Evolutionary conservation across 2,329 filamentous ascomycete species (phyloP).

Genomic region (Dactylella cylindrospora): DNA sequence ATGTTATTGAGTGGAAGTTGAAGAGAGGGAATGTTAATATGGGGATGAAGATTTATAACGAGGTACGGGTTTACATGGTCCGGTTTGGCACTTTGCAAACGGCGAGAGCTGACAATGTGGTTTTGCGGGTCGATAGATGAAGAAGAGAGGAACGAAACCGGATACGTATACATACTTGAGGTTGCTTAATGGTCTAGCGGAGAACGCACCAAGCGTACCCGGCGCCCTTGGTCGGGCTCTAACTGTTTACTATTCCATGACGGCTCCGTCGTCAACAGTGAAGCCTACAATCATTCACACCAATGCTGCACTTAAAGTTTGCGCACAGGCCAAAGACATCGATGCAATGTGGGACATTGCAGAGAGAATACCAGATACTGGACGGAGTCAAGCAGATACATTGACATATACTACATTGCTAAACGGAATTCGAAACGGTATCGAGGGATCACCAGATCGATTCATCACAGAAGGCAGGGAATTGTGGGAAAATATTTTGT

Average conservation of each 20-base stretch:
- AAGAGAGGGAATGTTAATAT: constrained; percentile 61
- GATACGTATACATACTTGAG: constrained; percentile 82
- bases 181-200: constrained; percentile 73
- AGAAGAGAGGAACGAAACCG: constrained; percentile 80
- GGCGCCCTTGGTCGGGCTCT: constrained; percentile 69
- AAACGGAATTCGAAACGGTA: constrained; percentile 66
- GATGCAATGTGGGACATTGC: constrained; percentile 78
- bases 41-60: constrained; percentile 84
- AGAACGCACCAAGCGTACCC: constrained; percentile 59
- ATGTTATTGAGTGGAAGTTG: constrained; percentile 73
- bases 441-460: constrained; percentile 51
- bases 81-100: constrained; percentile 36
- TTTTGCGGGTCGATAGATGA: constrained; percentile 67
- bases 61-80: constrained; percentile 58
- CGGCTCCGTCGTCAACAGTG: constrained; percentile 63
- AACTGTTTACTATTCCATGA: constrained; percentile 75
- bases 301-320: constrained; percentile 85
- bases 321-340: constrained; percentile 71
- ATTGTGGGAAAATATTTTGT: constrained; percentile 78
- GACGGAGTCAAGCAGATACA: constrained; percentile 65
- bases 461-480: constrained; percentile 67
- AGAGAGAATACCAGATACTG: constrained; percentile 67
- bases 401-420: constrained; percentile 81
- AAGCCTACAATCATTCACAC: constrained; percentile 77
- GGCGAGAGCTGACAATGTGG: constrained; percentile 18